Evolutionary conservation across 1,139 yeast species (phyloP).

Genomic region (Zygotorulaspora mrakii): DNA sequence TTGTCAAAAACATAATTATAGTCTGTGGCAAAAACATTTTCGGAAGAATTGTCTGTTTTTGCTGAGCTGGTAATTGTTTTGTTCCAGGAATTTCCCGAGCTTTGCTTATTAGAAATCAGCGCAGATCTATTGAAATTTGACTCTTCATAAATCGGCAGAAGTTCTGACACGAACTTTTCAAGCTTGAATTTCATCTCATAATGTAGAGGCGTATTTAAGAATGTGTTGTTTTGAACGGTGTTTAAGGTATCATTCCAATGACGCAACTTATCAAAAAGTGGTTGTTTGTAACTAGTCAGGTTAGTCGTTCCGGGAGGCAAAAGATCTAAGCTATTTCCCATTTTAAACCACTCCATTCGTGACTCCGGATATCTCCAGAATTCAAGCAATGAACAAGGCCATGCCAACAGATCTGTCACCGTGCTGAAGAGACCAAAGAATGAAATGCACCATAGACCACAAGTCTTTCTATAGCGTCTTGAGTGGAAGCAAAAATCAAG

Average conservation of each 20-base stretch:
- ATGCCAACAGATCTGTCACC: conserved; percentile 22
- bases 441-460: conserved; percentile 19
- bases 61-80: conserved; percentile 15
- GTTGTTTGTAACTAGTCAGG: conserved; percentile 32
- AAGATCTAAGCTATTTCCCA: conserved; percentile 19
- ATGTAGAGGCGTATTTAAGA: conserved; percentile 27
- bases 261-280: conserved; percentile 31
- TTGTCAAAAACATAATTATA: conserved; percentile 25
- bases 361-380: conserved; percentile 34
- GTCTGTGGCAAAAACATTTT: conserved; percentile 25
- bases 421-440: conserved; percentile 28
- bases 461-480: conserved; percentile 17
- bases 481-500: conserved; percentile 26
- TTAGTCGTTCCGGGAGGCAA: conserved; percentile 25
- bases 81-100: conserved; percentile 26
- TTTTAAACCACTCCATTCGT: conserved; percentile 31
- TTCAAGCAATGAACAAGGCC: conserved; percentile 25
- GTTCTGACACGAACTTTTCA: conserved; percentile 30
- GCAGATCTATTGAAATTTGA: conserved; percentile 34
- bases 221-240: conserved; percentile 20
- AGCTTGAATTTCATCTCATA: conserved; percentile 29
- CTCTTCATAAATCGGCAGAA: conserved; percentile 33
- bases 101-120: conserved; percentile 19
- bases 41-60: conserved; percentile 15
- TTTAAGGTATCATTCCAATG: conserved; percentile 30